Evolutionary conservation across 73 alveolate species (phyloP), one percentile per base, ranked within the genome.

Genomic region (Blepharisma stoltei): DNA sequence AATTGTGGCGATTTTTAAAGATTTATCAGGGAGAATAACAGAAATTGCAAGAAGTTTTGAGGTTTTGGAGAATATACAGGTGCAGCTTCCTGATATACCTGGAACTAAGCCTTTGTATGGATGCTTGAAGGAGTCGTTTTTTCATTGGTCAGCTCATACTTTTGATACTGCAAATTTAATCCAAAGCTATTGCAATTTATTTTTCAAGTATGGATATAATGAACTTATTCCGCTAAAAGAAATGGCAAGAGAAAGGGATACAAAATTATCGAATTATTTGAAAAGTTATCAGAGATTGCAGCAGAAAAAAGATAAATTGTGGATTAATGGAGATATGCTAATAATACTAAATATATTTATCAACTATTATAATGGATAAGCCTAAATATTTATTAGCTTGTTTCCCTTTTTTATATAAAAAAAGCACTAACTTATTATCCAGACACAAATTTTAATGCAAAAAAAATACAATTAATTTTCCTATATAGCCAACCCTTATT

Each of bases 171-270:
- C 6, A 50, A 18, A 50, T 50, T 50, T 50, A 18, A 11, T 50
- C 21, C 65, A 50, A 50, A 18, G 21, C 21, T 18, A 50, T 18
- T 50, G n/a, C 21, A 50, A 50, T 18, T 14, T 50, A 18, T 50
- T 50, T 50, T 50, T 50, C 65, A 50, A 50, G 65, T 50, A 50
- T 18, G 65, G 65, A 4, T 50, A 50, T 50, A 50, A 50, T 50
- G 65, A 50, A 50, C n/a, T 50, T 18, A 50, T 50, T 50, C 65
- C 65, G 65, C 65, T 50, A 2, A 50, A 50, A 18, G 65, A 50
- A 50, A 11, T 50, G 65, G 21, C 21, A 11, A 50, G 65, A 50
- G 65, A 50, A 50, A 50, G 21, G 21, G 65, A 50, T 4, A 18
- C 21, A 18, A 50, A 50, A 50, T 50, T 50, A 2, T 0, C n/a